Evolutionary conservation across 2,329 filamentous ascomycete genomes (phyloP).

Genomic region (Fusarium transvaalense): DNA sequence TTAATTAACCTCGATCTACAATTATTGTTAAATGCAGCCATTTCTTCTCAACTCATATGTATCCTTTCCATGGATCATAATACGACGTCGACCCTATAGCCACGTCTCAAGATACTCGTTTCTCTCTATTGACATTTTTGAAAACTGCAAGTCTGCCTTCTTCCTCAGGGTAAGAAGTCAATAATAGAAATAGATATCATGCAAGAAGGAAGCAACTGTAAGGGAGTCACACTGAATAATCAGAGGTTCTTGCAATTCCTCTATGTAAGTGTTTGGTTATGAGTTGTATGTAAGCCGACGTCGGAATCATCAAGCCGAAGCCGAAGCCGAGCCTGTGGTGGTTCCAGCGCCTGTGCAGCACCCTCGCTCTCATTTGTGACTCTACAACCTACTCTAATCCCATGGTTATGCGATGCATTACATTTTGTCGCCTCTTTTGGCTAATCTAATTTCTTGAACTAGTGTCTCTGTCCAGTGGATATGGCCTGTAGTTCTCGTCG

Average conservation of each 20-base stretch:
- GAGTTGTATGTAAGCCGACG: slow-evolving; percentile 1
- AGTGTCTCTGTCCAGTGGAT: not conserved
- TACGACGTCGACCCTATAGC: not conserved
- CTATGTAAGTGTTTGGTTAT: not conserved
- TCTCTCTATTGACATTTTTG: not conserved
- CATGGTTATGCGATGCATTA: not conserved
- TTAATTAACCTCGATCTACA: not conserved
- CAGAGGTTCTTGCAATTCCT: not conserved
- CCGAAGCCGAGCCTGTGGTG: slow-evolving; percentile 19
- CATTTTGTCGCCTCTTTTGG: too few species aligned
- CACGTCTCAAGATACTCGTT: not conserved
- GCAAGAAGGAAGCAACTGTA: not conserved
- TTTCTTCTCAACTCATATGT: not conserved
- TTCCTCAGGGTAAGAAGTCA: not conserved
- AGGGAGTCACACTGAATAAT: not conserved
- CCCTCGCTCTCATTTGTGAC: not conserved
- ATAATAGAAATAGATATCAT: not conserved
- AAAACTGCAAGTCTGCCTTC: not conserved
- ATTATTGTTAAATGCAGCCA: not conserved
- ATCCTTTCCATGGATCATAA: not conserved
- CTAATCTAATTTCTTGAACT: too few species aligned
- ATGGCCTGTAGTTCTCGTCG: not conserved
- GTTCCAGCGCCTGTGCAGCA: not conserved
- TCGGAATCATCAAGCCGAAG: slow-evolving; percentile 8
- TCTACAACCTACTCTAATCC: not conserved